Conservation (phyloP, 345 rosid species). For the Balakata baccata region DNA sequence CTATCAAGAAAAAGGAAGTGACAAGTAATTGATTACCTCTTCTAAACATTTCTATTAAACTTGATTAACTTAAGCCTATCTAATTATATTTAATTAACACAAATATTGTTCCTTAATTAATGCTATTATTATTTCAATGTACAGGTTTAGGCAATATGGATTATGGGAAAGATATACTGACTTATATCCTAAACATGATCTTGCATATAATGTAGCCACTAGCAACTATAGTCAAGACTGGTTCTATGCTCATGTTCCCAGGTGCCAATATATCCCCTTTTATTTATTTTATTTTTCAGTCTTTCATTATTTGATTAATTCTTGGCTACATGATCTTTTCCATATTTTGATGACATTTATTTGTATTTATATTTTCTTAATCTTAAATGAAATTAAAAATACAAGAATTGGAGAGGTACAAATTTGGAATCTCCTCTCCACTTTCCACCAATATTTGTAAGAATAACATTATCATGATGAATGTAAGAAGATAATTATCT, state of each 20-base stretch:
- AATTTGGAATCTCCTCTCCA: no score
- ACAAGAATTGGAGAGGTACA: no score
- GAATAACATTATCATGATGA: no score
- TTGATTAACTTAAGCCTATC: not conserved
- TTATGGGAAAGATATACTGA: conserved; percentile 27
- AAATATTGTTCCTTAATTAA: not conserved
- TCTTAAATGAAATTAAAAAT: not conserved
- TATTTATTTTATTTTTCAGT: not conserved
- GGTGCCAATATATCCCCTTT: conserved; percentile 27
- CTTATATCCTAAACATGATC: conserved; percentile 22
- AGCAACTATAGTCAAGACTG: conserved; percentile 33
- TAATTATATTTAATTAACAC: no score
- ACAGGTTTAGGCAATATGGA: conserved; percentile 29
- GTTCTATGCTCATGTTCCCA: conserved; percentile 79
- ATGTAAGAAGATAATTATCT: no score
- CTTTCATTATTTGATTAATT: not conserved
- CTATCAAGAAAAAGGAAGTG: conserved; percentile 8
- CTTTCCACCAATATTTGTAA: no score
- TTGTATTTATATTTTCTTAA: not conserved
- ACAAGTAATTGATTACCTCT: conserved; percentile 29
- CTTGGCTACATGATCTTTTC: no score
- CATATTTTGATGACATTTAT: not conserved
- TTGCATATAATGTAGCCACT: conserved; percentile 11
- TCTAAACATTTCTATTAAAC: not conserved
- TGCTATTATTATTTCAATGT: not conserved